A percentile compares a stretch with the other conserved stretches of the same genome.
Conservation (phyloP, 2,329 filamentous ascomycete genomes). For the Pezicula carpinea region DNA sequence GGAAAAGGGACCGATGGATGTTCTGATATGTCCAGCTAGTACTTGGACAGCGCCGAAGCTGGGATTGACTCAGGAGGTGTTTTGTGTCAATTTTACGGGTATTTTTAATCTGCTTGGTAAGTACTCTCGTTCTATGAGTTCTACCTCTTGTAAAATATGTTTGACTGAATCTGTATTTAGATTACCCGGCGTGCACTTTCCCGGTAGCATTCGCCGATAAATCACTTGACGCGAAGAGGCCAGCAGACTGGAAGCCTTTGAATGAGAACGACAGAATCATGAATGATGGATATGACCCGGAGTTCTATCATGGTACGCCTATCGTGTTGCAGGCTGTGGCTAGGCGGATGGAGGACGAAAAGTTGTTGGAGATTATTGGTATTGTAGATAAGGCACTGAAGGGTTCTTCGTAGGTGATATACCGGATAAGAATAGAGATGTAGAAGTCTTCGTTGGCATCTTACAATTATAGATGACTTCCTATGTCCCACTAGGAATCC, state of each 20-base stretch:
- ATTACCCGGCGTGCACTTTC: conserved; percentile 33
- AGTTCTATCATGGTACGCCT: conserved; percentile 27
- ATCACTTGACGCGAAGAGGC: conserved; percentile 26
- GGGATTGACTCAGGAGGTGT: conserved; percentile 23
- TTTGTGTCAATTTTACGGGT: conserved; percentile 26
- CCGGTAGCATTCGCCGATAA: conserved; percentile 40
- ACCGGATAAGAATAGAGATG: too few relatives aligned
- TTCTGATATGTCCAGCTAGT: conserved; percentile 27
- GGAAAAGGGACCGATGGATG: conserved; percentile 30
- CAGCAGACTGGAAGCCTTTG: conserved; percentile 20
- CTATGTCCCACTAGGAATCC: too few relatives aligned
- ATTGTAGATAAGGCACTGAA: conserved; percentile 30
- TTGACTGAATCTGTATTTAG: conserved; percentile 14
- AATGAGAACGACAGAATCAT: conserved; percentile 23
- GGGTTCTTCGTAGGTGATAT: conserved; percentile 2
- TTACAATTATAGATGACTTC: too few relatives aligned
- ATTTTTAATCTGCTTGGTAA: conserved; percentile 28
- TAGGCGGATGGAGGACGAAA: conserved; percentile 27
- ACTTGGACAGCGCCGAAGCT: conserved; percentile 32
- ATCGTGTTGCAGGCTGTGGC: conserved; percentile 26
- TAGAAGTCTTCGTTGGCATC: too few relatives aligned
- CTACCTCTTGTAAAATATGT: background rate
- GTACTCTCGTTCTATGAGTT: background rate
- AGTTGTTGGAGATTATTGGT: conserved; percentile 32
- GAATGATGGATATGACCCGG: conserved; percentile 27